These are phyloP conservation scores for Boletus subluridellus DNA, from an alignment of 1,284 basidiomycete species.

Conservation along the genomic window DNA sequence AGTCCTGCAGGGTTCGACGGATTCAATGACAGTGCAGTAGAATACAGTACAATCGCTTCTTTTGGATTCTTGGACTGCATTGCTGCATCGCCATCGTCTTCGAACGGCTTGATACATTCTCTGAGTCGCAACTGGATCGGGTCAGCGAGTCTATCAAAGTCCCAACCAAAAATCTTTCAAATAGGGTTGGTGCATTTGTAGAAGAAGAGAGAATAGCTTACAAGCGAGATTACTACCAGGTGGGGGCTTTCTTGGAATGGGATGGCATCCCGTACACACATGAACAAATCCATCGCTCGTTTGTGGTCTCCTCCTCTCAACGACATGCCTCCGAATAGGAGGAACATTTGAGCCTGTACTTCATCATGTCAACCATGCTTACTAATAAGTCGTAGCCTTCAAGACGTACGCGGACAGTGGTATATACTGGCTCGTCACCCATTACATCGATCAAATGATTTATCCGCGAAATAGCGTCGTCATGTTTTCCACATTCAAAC, in stretches of 20 bases:
- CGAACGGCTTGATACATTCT: background rate
- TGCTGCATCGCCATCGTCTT: too few species aligned
- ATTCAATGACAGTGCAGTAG: too few species aligned
- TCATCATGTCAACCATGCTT: background rate
- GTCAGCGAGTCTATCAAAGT: background rate
- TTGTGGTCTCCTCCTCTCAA: background rate
- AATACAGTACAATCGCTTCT: too few species aligned
- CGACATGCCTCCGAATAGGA: background rate
- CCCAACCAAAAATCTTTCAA: background rate
- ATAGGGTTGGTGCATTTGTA: background rate
- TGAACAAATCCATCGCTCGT: background rate
- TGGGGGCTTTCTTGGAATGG: background rate
- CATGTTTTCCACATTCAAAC: constrained; percentile 6
- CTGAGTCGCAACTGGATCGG: background rate
- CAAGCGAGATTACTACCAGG: background rate
- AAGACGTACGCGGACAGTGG: background rate
- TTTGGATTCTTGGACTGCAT: too few species aligned
- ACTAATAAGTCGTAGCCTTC: too few species aligned
- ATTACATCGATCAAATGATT: background rate
- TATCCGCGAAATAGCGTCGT: constrained; percentile 1
- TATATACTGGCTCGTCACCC: background rate
- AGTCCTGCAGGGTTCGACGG: too few species aligned
- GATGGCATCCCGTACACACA: background rate
- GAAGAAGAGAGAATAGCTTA: background rate
- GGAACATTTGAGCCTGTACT: background rate